phyloP scores from a whole-genome alignment of 305 asterid species.

The Andrographis paniculata region DNA sequence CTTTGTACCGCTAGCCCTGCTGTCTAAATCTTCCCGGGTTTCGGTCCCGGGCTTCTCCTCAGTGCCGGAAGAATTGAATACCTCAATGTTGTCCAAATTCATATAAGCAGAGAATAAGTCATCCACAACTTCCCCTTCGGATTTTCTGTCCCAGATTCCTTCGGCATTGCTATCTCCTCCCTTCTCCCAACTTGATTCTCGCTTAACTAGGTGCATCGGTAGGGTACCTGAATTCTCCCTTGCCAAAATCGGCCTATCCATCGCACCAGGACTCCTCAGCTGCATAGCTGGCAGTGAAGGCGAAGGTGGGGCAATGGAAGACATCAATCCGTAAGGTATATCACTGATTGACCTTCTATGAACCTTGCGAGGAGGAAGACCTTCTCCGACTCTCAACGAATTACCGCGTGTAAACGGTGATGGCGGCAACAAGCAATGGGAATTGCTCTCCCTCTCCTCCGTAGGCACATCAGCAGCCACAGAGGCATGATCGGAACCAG shows the following conservation, averaged over 20 bases:
- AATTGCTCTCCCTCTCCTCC: slow-evolving; percentile 43
- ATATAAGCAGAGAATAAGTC: slow-evolving; percentile 30
- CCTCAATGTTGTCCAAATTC: slow-evolving; percentile 30
- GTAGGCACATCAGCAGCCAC: slow-evolving; percentile 41
- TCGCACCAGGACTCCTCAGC: slow-evolving; percentile 22
- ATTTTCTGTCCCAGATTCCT: slow-evolving; percentile 25
- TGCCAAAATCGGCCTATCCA: slow-evolving; percentile 1
- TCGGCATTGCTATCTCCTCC: slow-evolving; percentile 23
- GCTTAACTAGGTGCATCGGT: slow-evolving; percentile 22
- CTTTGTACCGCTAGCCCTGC: slow-evolving; percentile 31
- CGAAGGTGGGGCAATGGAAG: slow-evolving; percentile 21
- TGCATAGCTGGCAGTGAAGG: slow-evolving; percentile 28
- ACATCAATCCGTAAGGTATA: slow-evolving; percentile 35
- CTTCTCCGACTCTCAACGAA: slow-evolving; percentile 29
- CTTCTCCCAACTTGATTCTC: slow-evolving; percentile 22
- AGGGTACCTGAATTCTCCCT: slow-evolving; percentile 18
- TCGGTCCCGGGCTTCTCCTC: slow-evolving; percentile 29
- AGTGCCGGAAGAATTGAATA: slow-evolving; percentile 26
- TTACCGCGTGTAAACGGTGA: slow-evolving; percentile 42
- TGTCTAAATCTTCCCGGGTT: slow-evolving; percentile 26
- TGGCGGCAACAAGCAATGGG: slow-evolving; percentile 42
- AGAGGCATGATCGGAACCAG: slow-evolving; percentile 25
- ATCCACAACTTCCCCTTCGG: slow-evolving; percentile 27
- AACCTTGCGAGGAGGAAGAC: slow-evolving; percentile 35
- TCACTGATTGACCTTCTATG: slow-evolving; percentile 36